Percentiles rank a stretch among this genome's conserved stretches.
phyloP scores from a whole-genome alignment of 345 rosid genomes.

The Eucalyptus shirleyi region DNA sequence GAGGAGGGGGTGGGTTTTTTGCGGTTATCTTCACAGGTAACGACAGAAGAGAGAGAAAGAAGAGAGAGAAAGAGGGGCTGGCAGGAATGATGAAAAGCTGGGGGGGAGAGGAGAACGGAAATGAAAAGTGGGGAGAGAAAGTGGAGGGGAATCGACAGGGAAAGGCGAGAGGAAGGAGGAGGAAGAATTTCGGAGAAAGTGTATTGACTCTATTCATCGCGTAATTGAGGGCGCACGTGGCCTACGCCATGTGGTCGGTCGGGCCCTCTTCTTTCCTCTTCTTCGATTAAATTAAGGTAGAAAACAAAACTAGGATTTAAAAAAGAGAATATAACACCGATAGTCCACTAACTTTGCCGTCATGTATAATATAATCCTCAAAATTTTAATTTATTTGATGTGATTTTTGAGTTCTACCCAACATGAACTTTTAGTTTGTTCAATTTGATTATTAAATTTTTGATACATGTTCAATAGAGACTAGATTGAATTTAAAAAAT shows the following conservation, averaged over 20 bases:
- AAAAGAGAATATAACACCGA: not conserved
- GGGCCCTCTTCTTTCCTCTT: not conserved
- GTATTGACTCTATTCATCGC: not conserved
- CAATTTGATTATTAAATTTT: too few species aligned
- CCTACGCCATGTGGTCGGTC: not conserved
- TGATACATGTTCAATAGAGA: too few species aligned
- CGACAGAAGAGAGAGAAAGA: not conserved
- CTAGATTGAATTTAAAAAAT: too few species aligned
- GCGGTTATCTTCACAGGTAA: not conserved
- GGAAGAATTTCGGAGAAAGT: not conserved
- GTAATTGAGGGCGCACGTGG: not conserved
- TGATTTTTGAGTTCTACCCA: accelerated
- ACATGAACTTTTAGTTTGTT: accelerated
- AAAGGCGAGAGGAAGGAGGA: not conserved
- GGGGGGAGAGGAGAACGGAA: not conserved
- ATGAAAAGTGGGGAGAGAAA: not conserved
- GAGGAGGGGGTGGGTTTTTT: not conserved
- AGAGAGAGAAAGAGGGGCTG: not conserved
- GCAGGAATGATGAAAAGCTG: not conserved
- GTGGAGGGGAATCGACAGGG: not conserved
- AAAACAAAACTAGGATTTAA: not conserved
- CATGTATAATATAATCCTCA: accelerated
- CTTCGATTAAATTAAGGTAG: not conserved
- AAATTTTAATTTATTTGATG: too few species aligned
- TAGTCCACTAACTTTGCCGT: too few species aligned